phyloP scores from a whole-genome alignment of 2,329 filamentous ascomycete species.

The Emmonsiellopsis sp. region DNA sequence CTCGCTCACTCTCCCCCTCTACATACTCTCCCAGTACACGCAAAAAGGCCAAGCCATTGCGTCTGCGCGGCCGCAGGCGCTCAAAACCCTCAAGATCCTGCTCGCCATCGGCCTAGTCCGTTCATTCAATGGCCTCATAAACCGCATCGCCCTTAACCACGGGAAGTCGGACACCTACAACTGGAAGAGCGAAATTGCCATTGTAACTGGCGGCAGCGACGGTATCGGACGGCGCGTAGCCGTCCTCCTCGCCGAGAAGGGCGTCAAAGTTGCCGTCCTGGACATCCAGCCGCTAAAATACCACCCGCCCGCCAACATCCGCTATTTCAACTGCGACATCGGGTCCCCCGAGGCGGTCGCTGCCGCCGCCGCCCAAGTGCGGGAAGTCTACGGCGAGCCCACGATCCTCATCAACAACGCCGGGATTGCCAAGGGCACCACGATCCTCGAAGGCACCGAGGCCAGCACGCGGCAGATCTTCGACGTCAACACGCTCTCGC shows the following conservation, averaged over 20 bases:
- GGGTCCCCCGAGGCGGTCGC: slow-evolving; percentile 48
- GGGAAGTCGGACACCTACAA: slow-evolving; percentile 24
- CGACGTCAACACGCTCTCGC: slow-evolving; percentile 60
- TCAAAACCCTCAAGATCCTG: slow-evolving; percentile 46
- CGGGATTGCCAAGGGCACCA: slow-evolving; percentile 52
- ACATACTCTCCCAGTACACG: slow-evolving; percentile 57
- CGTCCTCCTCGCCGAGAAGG: slow-evolving; percentile 53
- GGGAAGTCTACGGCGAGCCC: slow-evolving; percentile 47
- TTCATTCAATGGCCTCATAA: slow-evolving; percentile 44
- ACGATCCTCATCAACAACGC: slow-evolving; percentile 68
- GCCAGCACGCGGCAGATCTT: slow-evolving; percentile 58
- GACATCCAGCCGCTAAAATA: slow-evolving; percentile 55
- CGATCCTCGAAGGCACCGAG: slow-evolving; percentile 50
- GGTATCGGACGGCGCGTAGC: slow-evolving; percentile 64
- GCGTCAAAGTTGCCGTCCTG: slow-evolving; percentile 60
- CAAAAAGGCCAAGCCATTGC: slow-evolving; percentile 48
- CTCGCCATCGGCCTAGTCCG: slow-evolving; percentile 45
- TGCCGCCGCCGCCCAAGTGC: slow-evolving; percentile 46
- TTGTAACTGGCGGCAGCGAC: slow-evolving; percentile 65
- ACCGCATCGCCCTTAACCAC: slow-evolving; percentile 42
- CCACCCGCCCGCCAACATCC: slow-evolving; percentile 33
- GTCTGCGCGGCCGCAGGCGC: slow-evolving; percentile 43
- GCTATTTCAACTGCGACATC: slow-evolving; percentile 63
- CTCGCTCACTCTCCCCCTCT: slow-evolving; percentile 52
- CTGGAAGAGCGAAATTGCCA: slow-evolving; percentile 60